Conservation (phyloP, 768 basidiomycete species). For the Sporobolomyces phaffii region DNA sequence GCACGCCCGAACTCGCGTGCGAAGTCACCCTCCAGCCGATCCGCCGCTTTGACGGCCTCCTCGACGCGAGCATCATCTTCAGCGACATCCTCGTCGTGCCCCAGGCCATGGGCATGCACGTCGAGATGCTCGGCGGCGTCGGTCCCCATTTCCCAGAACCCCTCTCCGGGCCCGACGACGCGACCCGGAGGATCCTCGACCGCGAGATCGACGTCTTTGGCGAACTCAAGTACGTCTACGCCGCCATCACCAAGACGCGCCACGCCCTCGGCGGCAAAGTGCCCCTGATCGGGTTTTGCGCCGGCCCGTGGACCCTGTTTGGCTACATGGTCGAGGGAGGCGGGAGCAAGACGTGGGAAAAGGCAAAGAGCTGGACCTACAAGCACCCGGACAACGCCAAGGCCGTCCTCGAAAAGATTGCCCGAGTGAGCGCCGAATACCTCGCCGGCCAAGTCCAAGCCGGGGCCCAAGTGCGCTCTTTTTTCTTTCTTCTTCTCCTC, state of each 20-base stretch:
- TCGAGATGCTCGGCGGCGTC: conserved; percentile 75
- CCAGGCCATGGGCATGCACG: conserved; percentile 92
- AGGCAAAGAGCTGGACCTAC: conserved; percentile 91
- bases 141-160: conserved; percentile 80
- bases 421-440: conserved; percentile 82
- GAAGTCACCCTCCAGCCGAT: conserved; percentile 92
- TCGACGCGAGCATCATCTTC: conserved; percentile 97
- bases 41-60: conserved; percentile 70
- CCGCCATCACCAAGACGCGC: conserved; percentile 81
- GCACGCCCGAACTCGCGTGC: conserved; percentile 79
- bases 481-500: not conserved
- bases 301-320: conserved; percentile 97
- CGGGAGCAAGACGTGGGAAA: conserved; percentile 79
- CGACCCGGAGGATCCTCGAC: conserved; percentile 69
- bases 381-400: conserved; percentile 78
- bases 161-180: conserved; percentile 68
- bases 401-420: conserved; percentile 67
- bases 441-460: conserved; percentile 88
- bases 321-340: conserved; percentile 98
- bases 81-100: conserved; percentile 96
- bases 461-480: conserved; percentile 75
- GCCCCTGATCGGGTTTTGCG: conserved; percentile 93
- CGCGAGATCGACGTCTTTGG: conserved; percentile 62
- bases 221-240: conserved; percentile 83
- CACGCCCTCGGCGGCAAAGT: conserved; percentile 75